A percentile compares a stretch with the other conserved stretches of the same genome.
These are phyloP conservation scores for Erigeron philadelphicus DNA, from an alignment of 140 eudicot genomes.

Conservation along the genomic window DNA sequence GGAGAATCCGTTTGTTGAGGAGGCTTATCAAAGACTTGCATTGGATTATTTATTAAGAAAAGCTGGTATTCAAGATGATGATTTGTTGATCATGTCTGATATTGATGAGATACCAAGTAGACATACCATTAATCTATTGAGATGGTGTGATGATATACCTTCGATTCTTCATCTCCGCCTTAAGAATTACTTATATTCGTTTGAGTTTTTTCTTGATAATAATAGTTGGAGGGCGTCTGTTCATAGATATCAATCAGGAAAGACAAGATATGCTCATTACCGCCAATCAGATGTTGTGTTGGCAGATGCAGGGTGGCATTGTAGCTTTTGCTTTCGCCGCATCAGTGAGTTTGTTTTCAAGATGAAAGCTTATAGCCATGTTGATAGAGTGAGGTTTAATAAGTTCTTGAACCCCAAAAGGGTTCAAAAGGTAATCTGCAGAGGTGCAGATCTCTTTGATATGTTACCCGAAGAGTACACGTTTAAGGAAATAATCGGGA, in stretches of 20 bases:
- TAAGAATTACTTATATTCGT: slow-evolving; percentile 77
- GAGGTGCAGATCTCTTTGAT: slow-evolving; percentile 82
- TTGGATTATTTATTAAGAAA: slow-evolving; percentile 68
- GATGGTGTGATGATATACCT: slow-evolving; percentile 97
- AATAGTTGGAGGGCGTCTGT: slow-evolving; percentile 95
- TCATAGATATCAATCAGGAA: slow-evolving; percentile 70
- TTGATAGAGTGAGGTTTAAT: slow-evolving; percentile 78
- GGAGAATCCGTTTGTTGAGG: slow-evolving; percentile 88
- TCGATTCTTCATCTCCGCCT: slow-evolving; percentile 73
- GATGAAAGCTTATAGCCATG: slow-evolving; percentile 96
- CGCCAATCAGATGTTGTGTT: slow-evolving; percentile 77
- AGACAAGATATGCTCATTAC: slow-evolving; percentile 80
- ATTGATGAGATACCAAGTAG: slow-evolving; percentile 91
- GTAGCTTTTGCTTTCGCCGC: slow-evolving; percentile 87
- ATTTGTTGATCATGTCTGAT: slow-evolving; percentile 88
- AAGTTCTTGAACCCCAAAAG: slow-evolving; percentile 70
- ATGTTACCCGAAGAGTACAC: slow-evolving; percentile 96
- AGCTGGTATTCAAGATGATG: slow-evolving; percentile 89
- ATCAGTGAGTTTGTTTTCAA: slow-evolving; percentile 82
- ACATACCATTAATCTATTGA: slow-evolving; percentile 79
- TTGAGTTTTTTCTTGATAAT: slow-evolving; percentile 77
- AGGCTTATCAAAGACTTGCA: slow-evolving; percentile 89
- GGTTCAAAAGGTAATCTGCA: slow-evolving; percentile 74
- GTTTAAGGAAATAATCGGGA: slow-evolving; percentile 82
- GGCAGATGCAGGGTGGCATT: slow-evolving; percentile 99